A percentile compares a stretch with the other conserved stretches of the same genome.
Evolutionary conservation across 192 early-diverging fungal species (phyloP).

Genomic region (Thoreauomyces humboldtii): DNA sequence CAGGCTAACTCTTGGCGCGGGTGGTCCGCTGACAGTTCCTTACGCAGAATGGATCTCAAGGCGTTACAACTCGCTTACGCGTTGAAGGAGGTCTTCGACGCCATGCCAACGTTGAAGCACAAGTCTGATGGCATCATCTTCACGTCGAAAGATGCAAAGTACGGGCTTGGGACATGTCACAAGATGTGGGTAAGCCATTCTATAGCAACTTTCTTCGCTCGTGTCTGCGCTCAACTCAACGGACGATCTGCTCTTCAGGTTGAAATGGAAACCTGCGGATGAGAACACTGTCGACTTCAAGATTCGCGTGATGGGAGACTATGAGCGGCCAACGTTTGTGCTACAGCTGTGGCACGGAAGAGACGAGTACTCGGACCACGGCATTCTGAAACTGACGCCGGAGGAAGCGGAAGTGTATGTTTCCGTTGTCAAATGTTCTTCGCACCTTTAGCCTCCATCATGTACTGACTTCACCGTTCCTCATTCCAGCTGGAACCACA

Average conservation of each 20-base stretch:
- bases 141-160: constrained; percentile 53
- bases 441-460: neutral
- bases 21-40: neutral
- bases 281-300: constrained; percentile 62
- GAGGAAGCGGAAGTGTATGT: constrained; percentile 20
- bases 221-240: no score
- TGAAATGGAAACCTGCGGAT: constrained; percentile 64
- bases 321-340: neutral
- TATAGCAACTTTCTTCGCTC: no score
- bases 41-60: constrained; percentile 49
- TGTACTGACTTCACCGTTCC: neutral
- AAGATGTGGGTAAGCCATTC: constrained; percentile 45
- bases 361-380: constrained; percentile 37
- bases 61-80: constrained; percentile 47
- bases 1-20: neutral
- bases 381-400: constrained; percentile 34
- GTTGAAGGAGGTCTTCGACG: constrained; percentile 52
- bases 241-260: constrained; percentile 19
- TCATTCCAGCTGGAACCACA: constrained; percentile 27
- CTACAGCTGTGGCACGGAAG: constrained; percentile 25
- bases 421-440: neutral
- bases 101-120: constrained; percentile 63
- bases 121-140: constrained; percentile 72
- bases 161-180: constrained; percentile 49
- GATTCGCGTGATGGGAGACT: constrained; percentile 19